Conservation (phyloP, 2,329 filamentous ascomycete species). For the Penicillium frequentans region DNA sequence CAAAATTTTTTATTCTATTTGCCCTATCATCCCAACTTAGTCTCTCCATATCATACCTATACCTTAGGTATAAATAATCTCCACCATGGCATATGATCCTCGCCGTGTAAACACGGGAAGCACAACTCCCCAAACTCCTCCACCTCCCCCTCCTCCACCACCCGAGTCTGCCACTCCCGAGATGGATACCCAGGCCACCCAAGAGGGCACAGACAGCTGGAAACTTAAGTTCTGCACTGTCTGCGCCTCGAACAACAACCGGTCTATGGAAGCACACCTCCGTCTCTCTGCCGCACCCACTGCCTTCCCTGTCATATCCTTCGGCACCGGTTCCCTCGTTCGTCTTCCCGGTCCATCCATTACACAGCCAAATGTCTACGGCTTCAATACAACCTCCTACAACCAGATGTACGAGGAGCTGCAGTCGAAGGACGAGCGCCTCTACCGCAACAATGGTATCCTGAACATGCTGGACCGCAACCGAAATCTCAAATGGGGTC, state of each 20-base stretch:
- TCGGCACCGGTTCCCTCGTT: slow-evolving; percentile 92
- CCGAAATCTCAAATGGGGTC: slow-evolving; percentile 87
- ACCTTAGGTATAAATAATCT: slow-evolving; percentile 5
- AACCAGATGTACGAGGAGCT: slow-evolving; percentile 92
- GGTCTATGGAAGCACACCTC: slow-evolving; percentile 99
- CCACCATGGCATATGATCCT: slow-evolving; percentile 52
- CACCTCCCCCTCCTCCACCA: slow-evolving; percentile 53
- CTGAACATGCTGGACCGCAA: slow-evolving; percentile 96
- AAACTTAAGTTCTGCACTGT: slow-evolving; percentile 97
- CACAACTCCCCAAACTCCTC: slow-evolving; percentile 39
- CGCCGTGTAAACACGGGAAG: slow-evolving; percentile 50
- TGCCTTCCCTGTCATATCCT: slow-evolving; percentile 93
- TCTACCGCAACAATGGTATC: slow-evolving; percentile 90
- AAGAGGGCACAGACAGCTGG: slow-evolving; percentile 58
- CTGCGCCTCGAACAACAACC: slow-evolving; percentile 98
- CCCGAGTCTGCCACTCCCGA: slow-evolving; percentile 24
- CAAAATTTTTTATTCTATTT: slow-evolving; percentile 8
- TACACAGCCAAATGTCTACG: slow-evolving; percentile 92
- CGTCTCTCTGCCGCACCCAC: slow-evolving; percentile 81
- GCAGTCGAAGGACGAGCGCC: slow-evolving; percentile 75
- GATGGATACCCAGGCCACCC: slow-evolving; percentile 8
- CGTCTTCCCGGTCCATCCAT: slow-evolving; percentile 89
- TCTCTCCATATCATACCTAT: slow-evolving; percentile 13
- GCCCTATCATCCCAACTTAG: slow-evolving; percentile 6
- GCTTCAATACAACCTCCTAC: slow-evolving; percentile 97